These are phyloP conservation scores for Malus hybrid DNA, from an alignment of 331 rosid genomes.

Conservation along the genomic window DNA sequence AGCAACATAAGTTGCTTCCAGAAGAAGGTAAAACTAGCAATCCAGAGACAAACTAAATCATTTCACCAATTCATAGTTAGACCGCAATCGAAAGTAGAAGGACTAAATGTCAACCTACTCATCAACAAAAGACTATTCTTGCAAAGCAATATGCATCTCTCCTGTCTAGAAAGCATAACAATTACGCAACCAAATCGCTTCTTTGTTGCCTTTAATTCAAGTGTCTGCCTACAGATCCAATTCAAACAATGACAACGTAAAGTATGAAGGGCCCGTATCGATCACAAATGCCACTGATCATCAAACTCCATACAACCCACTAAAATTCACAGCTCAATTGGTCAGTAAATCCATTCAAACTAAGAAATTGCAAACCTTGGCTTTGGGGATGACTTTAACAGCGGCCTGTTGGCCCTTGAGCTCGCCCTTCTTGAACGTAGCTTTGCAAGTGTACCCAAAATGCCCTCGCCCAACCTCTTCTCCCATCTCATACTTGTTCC, in stretches of 20 bases:
- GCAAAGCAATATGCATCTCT: background rate
- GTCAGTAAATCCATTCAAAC: background rate
- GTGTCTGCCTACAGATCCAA: slow-evolving; percentile 6
- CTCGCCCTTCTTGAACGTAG: slow-evolving; percentile 66
- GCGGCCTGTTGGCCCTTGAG: slow-evolving; percentile 69
- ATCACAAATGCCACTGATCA: background rate
- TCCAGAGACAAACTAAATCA: background rate
- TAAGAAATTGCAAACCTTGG: slow-evolving; percentile 42
- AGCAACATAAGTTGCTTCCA: background rate
- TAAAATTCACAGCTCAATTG: background rate
- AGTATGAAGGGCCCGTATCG: background rate
- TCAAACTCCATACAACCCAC: background rate
- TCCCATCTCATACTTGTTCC: slow-evolving; percentile 67
- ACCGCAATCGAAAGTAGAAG: background rate
- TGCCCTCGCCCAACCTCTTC: slow-evolving; percentile 92
- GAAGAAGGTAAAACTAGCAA: background rate
- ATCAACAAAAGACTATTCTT: background rate
- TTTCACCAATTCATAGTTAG: background rate
- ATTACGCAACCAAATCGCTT: background rate
- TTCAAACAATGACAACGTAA: background rate
- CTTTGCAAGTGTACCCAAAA: slow-evolving; percentile 81
- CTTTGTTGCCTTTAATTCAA: no score
- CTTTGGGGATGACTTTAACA: slow-evolving; percentile 86
- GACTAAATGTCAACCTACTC: background rate
- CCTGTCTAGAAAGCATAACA: background rate